phyloP scores from a whole-genome alignment of 805 yeast genomes.

The Gaillardinia entomophila region DNA sequence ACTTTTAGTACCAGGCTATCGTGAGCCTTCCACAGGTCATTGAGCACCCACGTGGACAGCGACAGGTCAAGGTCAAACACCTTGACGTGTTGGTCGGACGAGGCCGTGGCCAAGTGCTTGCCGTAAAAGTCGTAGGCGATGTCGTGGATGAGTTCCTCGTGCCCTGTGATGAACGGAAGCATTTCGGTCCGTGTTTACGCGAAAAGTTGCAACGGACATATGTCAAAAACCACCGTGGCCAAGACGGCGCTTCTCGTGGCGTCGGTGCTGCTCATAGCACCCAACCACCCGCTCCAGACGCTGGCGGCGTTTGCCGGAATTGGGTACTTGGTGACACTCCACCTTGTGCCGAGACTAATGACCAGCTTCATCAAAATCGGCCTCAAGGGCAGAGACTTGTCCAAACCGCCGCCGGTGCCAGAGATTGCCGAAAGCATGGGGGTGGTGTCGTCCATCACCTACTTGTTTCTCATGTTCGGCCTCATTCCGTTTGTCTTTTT shows the following conservation, averaged over 20 bases:
- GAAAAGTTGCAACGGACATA: not conserved
- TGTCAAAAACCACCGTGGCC: not conserved
- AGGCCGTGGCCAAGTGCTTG: conserved; percentile 84
- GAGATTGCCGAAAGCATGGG: conserved; percentile 87
- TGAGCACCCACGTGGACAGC: conserved; percentile 71
- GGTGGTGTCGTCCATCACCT: conserved; percentile 77
- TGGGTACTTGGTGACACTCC: conserved; percentile 57
- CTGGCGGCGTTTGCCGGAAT: conserved; percentile 62
- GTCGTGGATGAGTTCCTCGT: conserved; percentile 89
- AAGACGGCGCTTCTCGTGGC: conserved; percentile 8
- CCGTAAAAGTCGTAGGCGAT: conserved; percentile 92
- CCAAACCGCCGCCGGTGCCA: conserved; percentile 59
- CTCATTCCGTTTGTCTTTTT: conserved; percentile 86
- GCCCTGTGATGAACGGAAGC: conserved; percentile 83
- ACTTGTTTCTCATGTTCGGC: conserved; percentile 72
- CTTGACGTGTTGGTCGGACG: conserved; percentile 90
- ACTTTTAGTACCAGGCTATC: conserved; percentile 80
- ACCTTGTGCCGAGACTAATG: conserved; percentile 64
- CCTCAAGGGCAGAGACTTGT: conserved; percentile 76
- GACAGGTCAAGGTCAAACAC: conserved; percentile 72
- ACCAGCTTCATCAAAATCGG: conserved; percentile 71
- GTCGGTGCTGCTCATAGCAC: conserved; percentile 20
- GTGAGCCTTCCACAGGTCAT: conserved; percentile 94
- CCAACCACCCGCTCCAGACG: conserved; percentile 47
- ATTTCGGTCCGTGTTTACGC: conserved; percentile 4